phyloP scores from a whole-genome alignment of 768 basidiomycete genomes.

The Suillus cothurnatus region DNA sequence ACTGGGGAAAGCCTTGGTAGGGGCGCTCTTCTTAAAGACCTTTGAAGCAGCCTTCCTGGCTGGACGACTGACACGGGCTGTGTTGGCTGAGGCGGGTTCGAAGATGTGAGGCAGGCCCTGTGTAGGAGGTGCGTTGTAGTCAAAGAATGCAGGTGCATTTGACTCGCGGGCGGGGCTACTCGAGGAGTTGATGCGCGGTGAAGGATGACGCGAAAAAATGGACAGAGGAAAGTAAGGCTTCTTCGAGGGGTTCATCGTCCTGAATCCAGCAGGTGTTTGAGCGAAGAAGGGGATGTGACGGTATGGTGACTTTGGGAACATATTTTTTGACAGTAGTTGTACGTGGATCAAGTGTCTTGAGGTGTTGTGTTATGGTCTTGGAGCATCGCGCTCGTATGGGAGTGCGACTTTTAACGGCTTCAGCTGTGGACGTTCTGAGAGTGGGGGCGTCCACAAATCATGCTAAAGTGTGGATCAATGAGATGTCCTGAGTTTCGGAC shows the following conservation, averaged over 20 bases:
- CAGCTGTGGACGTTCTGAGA: neutral
- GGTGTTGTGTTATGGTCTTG: neutral
- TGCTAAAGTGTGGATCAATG: neutral
- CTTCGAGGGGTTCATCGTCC: constrained; percentile 18
- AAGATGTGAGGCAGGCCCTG: constrained; percentile 12
- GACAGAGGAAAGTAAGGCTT: constrained; percentile 16
- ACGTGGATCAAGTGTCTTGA: neutral
- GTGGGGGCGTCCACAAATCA: neutral
- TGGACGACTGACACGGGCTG: neutral
- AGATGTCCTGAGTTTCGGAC: neutral
- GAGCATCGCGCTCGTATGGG: neutral
- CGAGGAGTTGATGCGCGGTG: constrained; percentile 19
- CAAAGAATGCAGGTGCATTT: neutral
- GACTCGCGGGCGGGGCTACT: neutral
- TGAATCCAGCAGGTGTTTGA: constrained; percentile 29
- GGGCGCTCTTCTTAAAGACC: neutral
- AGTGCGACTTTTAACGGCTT: neutral
- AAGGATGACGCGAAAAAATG: constrained; percentile 8
- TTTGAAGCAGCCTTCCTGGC: neutral
- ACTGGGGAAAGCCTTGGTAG: neutral
- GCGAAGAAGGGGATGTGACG: constrained; percentile 16
- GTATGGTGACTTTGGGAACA: constrained; percentile 21
- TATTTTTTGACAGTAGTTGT: constrained; percentile 8
- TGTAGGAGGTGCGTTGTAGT: constrained; percentile 16
- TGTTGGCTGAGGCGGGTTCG: neutral